Percentiles rank a stretch among this genome's conserved stretches.
Evolutionary conservation across 805 yeast genomes (phyloP).

Genomic region (Pichia phayaonensis): DNA sequence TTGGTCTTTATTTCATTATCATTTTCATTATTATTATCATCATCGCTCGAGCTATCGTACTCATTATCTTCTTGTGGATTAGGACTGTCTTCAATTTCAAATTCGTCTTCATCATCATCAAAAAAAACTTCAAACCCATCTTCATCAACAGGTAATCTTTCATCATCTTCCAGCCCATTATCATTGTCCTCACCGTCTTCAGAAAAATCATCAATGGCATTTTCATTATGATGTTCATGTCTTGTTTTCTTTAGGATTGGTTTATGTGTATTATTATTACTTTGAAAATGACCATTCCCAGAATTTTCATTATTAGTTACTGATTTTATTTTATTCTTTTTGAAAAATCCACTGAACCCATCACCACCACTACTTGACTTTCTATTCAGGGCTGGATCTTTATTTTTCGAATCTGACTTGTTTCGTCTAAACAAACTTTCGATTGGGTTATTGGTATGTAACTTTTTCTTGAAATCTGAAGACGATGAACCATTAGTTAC

Average conservation of each 20-base stretch:
- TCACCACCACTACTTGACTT: neutral
- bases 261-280: neutral
- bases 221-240: conserved; percentile 6
- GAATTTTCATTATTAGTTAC: neutral
- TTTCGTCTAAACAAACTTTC: neutral
- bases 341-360: neutral
- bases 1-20: neutral
- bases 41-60: neutral
- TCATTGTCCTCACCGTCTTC: conserved; percentile 14
- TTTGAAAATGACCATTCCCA: neutral
- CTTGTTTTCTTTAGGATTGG: neutral
- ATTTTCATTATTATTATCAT: neutral
- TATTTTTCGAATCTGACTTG: neutral
- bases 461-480: neutral
- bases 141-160: conserved; percentile 4
- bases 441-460: neutral
- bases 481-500: neutral
- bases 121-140: conserved; percentile 1
- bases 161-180: conserved; percentile 12
- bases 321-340: neutral
- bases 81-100: neutral
- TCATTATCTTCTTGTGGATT: neutral
- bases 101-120: conserved; percentile 9
- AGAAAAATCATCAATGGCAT: conserved; percentile 27
- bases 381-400: neutral